These are phyloP conservation scores for Phylloporus sp. DNA, from an alignment of 1,284 basidiomycete genomes.

Conservation along the genomic window DNA sequence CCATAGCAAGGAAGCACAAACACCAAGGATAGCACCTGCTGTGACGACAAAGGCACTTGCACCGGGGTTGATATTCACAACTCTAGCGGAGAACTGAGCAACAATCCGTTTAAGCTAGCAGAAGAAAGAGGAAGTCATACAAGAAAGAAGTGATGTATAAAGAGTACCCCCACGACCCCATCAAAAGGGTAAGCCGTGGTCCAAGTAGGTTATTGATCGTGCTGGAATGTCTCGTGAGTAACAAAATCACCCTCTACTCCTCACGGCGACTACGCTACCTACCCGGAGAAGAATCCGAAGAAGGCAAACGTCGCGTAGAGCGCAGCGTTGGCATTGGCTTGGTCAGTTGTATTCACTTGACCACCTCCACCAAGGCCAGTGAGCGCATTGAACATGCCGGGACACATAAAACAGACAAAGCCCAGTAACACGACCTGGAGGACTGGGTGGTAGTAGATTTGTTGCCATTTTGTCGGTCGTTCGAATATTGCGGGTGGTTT, in stretches of 20 bases:
- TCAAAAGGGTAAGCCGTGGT: constrained; percentile 50
- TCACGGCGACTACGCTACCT: too few relatives aligned
- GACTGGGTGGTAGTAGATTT: constrained; percentile 39
- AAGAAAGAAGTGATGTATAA: constrained; percentile 60
- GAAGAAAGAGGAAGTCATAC: constrained; percentile 34
- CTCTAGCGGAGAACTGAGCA: constrained; percentile 30
- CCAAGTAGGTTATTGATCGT: constrained; percentile 60
- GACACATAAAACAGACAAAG: constrained; percentile 47
- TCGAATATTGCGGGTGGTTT: constrained; percentile 27
- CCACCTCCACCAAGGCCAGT: constrained; percentile 46
- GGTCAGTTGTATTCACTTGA: constrained; percentile 36
- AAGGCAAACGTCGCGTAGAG: constrained; percentile 55
- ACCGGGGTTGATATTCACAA: constrained; percentile 48
- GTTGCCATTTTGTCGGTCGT: constrained; percentile 27
- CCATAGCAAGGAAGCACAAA: constrained; percentile 69
- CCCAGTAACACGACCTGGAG: constrained; percentile 41
- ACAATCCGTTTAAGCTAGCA: too few relatives aligned
- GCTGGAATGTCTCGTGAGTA: constrained; percentile 26
- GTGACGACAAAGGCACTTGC: constrained; percentile 53
- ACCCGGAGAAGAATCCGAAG: constrained; percentile 43
- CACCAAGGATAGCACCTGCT: constrained; percentile 61
- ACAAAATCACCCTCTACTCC: too few relatives aligned
- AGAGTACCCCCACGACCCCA: constrained; percentile 58
- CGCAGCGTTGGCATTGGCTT: constrained; percentile 42
- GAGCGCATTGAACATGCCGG: constrained; percentile 39